Conservation (phyloP, 352 stramenopile genomes). For the Halophytophthora batemanensis region DNA sequence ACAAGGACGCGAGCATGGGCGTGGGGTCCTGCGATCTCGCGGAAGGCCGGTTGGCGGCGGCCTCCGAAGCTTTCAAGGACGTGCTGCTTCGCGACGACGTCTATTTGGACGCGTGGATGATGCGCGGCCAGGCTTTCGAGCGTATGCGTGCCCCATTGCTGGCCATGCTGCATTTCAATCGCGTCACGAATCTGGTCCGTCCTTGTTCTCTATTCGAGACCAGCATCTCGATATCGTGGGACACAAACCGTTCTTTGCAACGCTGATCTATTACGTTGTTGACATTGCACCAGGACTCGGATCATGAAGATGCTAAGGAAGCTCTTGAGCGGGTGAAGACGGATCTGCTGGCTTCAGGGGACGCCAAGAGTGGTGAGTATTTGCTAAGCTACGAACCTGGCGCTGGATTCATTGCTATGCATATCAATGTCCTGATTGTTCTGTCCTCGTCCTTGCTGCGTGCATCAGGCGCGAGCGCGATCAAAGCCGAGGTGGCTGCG, state of each 20-base stretch:
- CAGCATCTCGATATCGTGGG: background rate
- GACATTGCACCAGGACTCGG: constrained; percentile 19
- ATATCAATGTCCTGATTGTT: background rate
- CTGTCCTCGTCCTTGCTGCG: background rate
- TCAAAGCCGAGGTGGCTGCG: constrained; percentile 8
- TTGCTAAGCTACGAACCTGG: background rate
- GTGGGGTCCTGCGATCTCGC: constrained; percentile 44
- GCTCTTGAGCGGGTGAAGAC: constrained; percentile 31
- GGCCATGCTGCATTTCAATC: constrained; percentile 69
- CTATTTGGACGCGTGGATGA: constrained; percentile 47
- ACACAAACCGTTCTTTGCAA: background rate
- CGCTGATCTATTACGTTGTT: too few relatives aligned
- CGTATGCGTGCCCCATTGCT: constrained; percentile 50
- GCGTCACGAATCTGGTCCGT: constrained; percentile 42
- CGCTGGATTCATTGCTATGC: background rate
- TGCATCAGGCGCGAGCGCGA: constrained; percentile 12
- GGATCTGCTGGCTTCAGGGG: constrained; percentile 21
- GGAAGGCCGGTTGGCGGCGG: constrained; percentile 24
- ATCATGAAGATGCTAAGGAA: constrained; percentile 25
- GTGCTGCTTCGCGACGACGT: constrained; percentile 52
- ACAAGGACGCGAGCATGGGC: constrained; percentile 59
- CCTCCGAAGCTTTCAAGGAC: constrained; percentile 67
- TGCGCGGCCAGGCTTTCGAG: constrained; percentile 55
- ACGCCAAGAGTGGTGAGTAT: constrained; percentile 20
- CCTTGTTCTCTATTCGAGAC: background rate